Percentiles rank a stretch among this genome's conserved stretches.
phyloP scores from a whole-genome alignment of 208 protist genomes.

The Leishmania turanica region DNA sequence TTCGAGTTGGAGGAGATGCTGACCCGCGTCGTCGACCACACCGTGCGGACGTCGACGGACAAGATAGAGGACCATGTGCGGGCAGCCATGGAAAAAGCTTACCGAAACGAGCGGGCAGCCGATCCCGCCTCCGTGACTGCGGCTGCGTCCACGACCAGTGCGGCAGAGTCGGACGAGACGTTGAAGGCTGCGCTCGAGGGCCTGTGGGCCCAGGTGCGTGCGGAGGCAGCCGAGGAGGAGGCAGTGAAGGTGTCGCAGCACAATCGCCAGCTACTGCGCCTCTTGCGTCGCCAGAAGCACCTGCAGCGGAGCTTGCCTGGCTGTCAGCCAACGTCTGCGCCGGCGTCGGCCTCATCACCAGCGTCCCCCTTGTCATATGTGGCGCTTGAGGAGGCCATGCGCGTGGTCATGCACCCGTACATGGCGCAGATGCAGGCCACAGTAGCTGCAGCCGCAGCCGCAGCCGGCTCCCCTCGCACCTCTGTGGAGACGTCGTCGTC shows the following conservation, averaged over 20 bases:
- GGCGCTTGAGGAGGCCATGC: constrained; percentile 30
- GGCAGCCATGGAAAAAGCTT: constrained; percentile 20
- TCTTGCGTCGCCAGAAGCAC: constrained; percentile 34
- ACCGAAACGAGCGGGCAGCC: neutral
- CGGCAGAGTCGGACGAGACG: neutral
- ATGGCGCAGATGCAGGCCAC: constrained; percentile 25
- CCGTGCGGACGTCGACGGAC: constrained; percentile 1
- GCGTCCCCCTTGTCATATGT: constrained; percentile 6
- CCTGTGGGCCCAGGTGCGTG: constrained; percentile 27
- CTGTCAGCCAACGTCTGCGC: neutral
- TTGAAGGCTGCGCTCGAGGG: constrained; percentile 30
- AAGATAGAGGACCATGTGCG: constrained; percentile 20
- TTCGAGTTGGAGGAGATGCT: constrained; percentile 42
- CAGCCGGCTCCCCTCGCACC: neutral
- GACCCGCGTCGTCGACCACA: constrained; percentile 19
- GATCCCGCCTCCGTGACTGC: neutral
- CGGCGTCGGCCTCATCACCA: neutral
- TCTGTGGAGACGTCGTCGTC: neutral
- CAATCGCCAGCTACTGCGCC: constrained; percentile 30
- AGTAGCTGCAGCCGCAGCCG: neutral
- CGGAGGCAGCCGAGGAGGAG: constrained; percentile 29
- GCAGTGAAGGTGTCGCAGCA: constrained; percentile 36
- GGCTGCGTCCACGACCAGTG: neutral
- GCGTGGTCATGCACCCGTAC: constrained; percentile 27
- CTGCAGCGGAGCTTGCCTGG: constrained; percentile 5